These are phyloP conservation scores for Pholiota microspora DNA, from an alignment of 768 basidiomycete genomes.

Conservation along the genomic window DNA sequence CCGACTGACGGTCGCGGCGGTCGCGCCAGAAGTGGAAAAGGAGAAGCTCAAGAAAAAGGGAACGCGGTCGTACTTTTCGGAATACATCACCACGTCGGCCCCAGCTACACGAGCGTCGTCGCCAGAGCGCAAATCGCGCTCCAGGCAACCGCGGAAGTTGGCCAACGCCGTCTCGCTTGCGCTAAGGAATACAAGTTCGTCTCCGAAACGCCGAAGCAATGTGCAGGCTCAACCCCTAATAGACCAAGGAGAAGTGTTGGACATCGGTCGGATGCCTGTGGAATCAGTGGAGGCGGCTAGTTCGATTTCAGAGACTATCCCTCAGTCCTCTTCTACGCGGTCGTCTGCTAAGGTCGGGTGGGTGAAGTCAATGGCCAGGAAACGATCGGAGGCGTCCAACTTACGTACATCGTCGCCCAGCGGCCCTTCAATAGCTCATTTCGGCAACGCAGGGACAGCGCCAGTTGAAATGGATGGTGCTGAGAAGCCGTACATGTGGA, in stretches of 20 bases:
- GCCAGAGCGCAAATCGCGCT: constrained; percentile 23
- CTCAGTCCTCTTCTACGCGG: constrained; percentile 6
- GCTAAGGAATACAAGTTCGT: constrained; percentile 12
- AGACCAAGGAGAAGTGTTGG: constrained; percentile 17
- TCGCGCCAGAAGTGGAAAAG: constrained; percentile 3
- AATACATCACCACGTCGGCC: constrained; percentile 12
- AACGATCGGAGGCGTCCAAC: constrained; percentile 8
- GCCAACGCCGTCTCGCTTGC: constrained; percentile 21
- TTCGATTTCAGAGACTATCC: constrained; percentile 5
- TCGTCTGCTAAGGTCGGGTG: constrained; percentile 13
- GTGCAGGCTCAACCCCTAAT: not conserved
- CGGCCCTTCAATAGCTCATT: not conserved
- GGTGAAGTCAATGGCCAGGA: constrained; percentile 13
- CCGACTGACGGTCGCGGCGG: not conserved
- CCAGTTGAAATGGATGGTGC: constrained; percentile 9
- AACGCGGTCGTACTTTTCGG: constrained; percentile 19
- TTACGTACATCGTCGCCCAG: not conserved
- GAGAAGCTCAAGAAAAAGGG: constrained; percentile 14
- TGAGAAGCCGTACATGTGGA: constrained; percentile 21
- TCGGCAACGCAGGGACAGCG: constrained; percentile 9
- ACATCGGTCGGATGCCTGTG: constrained; percentile 14
- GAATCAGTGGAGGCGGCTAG: constrained; percentile 5
- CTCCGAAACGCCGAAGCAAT: constrained; percentile 7
- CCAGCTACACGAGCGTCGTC: constrained; percentile 20
- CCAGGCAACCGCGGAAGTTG: constrained; percentile 19